phyloP scores from a whole-genome alignment of 1,139 yeast species.

The Taphrina populina region DNA sequence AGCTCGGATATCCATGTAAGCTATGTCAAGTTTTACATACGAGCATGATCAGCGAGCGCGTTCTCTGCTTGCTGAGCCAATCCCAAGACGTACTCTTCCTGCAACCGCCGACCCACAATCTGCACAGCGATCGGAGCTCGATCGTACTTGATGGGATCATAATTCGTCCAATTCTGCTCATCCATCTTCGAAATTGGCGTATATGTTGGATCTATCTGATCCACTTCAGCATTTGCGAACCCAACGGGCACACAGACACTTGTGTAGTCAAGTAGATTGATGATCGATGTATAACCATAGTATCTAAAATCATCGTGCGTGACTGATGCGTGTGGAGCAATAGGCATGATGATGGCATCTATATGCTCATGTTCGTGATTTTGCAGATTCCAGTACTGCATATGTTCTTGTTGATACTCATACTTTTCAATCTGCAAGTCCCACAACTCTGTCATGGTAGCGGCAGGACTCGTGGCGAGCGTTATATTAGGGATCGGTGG shows the following conservation, averaged over 20 bases:
- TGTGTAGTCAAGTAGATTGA: slow-evolving; percentile 58
- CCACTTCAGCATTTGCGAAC: slow-evolving; percentile 50
- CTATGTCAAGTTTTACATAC: neutral
- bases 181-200: slow-evolving; percentile 44
- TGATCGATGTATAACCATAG: slow-evolving; percentile 52
- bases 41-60: slow-evolving; percentile 35
- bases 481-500: slow-evolving; percentile 43
- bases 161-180: slow-evolving; percentile 35
- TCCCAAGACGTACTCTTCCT: slow-evolving; percentile 50
- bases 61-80: slow-evolving; percentile 42
- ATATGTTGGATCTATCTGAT: slow-evolving; percentile 42
- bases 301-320: slow-evolving; percentile 15
- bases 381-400: slow-evolving; percentile 47
- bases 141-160: slow-evolving; percentile 45
- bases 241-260: slow-evolving; percentile 59
- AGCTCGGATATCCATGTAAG: neutral
- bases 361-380: slow-evolving; percentile 48
- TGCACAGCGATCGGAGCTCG: slow-evolving; percentile 52
- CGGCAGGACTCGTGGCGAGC: neutral
- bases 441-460: slow-evolving; percentile 45
- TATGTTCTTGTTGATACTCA: slow-evolving; percentile 44
- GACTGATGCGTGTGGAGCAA: slow-evolving; percentile 69
- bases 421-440: slow-evolving; percentile 44
- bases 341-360: slow-evolving; percentile 67
- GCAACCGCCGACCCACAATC: slow-evolving; percentile 48